Evolutionary conservation across 2,329 filamentous ascomycete genomes (phyloP).

Genomic region (Lecanicillium sp.): DNA sequence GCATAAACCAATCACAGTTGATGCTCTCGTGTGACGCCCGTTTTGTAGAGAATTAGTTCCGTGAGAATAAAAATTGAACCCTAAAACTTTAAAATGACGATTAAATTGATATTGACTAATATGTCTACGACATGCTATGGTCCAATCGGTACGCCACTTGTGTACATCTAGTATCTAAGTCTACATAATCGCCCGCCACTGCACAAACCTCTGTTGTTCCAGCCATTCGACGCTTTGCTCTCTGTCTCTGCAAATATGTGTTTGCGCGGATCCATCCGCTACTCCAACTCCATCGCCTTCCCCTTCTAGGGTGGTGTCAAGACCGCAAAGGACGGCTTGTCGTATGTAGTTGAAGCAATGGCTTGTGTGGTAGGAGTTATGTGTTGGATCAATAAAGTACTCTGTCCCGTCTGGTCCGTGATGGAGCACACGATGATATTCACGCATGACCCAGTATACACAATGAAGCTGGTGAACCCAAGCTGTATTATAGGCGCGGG

Average conservation of each 20-base stretch:
- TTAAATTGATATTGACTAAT: no score
- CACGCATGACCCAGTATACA: neutral
- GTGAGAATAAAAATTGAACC: no score
- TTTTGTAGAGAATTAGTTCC: no score
- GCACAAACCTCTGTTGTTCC: neutral
- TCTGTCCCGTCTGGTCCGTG: conserved; percentile 1
- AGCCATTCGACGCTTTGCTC: neutral
- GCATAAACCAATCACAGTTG: no score
- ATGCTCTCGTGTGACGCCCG: no score
- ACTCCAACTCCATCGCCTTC: neutral
- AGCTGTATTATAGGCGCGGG: neutral
- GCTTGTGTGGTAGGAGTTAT: neutral
- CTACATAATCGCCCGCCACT: no score
- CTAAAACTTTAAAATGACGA: no score
- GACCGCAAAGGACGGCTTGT: neutral
- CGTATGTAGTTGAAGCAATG: neutral
- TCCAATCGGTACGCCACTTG: no score
- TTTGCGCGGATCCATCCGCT: neutral
- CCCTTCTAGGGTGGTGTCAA: neutral
- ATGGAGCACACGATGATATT: conserved; percentile 1
- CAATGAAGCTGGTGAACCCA: conserved; percentile 2
- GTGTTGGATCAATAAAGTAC: neutral
- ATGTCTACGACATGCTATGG: no score
- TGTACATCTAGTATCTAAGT: no score
- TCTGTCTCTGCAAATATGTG: neutral